Evolutionary conservation across 352 stramenopile genomes (phyloP).

Genomic region (Pythium scleroteichum): DNA sequence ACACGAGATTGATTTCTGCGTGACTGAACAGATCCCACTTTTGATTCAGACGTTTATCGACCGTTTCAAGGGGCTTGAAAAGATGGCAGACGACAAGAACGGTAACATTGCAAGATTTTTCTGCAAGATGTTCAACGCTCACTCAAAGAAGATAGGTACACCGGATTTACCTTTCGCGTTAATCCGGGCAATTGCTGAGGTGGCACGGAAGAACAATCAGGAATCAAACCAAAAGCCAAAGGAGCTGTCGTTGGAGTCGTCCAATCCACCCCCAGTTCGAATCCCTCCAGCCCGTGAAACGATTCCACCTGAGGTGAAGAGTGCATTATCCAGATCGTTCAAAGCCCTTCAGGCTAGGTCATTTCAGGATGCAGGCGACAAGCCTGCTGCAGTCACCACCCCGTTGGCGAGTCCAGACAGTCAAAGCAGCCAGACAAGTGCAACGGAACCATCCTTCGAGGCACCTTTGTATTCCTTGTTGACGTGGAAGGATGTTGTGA

Average conservation of each 20-base stretch:
- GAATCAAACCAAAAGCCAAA: constrained; percentile 74
- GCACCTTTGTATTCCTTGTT: constrained; percentile 54
- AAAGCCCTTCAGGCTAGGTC: constrained; percentile 71
- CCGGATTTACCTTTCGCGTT: constrained; percentile 72
- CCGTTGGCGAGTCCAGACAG: constrained; percentile 69
- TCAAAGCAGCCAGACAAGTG: constrained; percentile 43
- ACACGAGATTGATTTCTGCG: constrained; percentile 82
- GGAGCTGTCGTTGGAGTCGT: constrained; percentile 67
- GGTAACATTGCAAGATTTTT: constrained; percentile 80
- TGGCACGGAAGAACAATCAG: constrained; percentile 76
- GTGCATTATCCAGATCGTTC: constrained; percentile 63
- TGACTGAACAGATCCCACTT: constrained; percentile 78
- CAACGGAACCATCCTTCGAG: constrained; percentile 46
- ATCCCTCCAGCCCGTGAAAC: constrained; percentile 73
- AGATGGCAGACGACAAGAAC: constrained; percentile 69
- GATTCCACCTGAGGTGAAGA: constrained; percentile 73
- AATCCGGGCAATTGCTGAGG: constrained; percentile 73
- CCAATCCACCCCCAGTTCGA: constrained; percentile 68
- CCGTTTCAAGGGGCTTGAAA: constrained; percentile 71
- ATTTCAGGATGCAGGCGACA: constrained; percentile 52
- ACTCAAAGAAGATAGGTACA: constrained; percentile 83
- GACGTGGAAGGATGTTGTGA: constrained; percentile 70
- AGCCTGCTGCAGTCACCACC: constrained; percentile 36
- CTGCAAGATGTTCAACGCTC: constrained; percentile 81
- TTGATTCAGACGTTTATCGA: constrained; percentile 84